Evolutionary conservation across 148 eudicot species (phyloP).

Genomic region (Cornus controversa): DNA sequence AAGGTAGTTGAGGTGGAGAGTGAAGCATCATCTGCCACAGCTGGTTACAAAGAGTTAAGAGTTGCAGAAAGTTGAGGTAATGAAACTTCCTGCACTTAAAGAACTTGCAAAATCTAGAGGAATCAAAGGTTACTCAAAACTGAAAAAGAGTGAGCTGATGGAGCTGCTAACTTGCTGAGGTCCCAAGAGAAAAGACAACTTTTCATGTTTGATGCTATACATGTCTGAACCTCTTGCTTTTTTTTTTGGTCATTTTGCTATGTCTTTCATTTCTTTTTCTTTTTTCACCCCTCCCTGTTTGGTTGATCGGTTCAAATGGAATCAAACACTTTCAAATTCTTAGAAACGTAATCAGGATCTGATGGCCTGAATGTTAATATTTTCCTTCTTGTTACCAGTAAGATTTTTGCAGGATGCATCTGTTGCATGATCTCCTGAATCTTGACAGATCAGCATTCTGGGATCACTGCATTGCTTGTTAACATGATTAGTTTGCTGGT

Average conservation of each 20-base stretch:
- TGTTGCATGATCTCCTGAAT: not conserved
- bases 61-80: constrained; percentile 24
- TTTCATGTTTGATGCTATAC: not conserved
- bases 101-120: constrained; percentile 56
- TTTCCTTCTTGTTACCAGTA: too few species aligned
- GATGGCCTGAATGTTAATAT: not conserved
- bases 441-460: too few species aligned
- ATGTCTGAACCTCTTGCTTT: not conserved
- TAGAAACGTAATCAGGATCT: not conserved
- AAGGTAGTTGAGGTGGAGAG: constrained; percentile 10
- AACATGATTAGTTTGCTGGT: too few species aligned
- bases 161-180: constrained; percentile 41
- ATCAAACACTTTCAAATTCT: not conserved
- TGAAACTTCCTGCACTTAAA: constrained; percentile 63
- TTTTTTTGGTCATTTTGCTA: too few species aligned
- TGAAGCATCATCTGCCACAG: constrained; percentile 13
- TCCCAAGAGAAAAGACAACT: not conserved
- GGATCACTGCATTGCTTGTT: too few species aligned
- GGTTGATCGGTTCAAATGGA: not conserved
- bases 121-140: constrained; percentile 61
- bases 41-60: constrained; percentile 2
- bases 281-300: too few species aligned
- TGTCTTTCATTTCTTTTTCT: too few species aligned
- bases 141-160: constrained; percentile 58
- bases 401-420: not conserved